These are phyloP conservation scores for Paspalum notatum DNA, from an alignment of 176 grass and related monocot species.

Conservation along the genomic window DNA sequence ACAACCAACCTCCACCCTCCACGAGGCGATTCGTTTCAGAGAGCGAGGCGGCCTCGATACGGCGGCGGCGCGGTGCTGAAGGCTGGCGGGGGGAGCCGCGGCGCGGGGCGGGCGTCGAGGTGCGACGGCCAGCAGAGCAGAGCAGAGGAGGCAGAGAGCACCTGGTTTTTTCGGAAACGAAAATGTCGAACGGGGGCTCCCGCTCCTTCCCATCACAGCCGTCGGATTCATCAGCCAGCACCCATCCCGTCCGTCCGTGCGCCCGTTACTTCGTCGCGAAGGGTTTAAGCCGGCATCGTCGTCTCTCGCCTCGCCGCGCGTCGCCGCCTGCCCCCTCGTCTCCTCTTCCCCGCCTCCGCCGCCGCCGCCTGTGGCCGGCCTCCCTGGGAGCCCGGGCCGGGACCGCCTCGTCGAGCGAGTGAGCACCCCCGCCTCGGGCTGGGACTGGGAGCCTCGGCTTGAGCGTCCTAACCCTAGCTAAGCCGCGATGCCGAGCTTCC, in stretches of 20 bases:
- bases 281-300: constrained; percentile 25
- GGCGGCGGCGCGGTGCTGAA: not conserved
- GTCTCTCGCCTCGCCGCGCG: constrained; percentile 16
- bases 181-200: no score
- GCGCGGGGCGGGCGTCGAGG: no score
- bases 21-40: not conserved
- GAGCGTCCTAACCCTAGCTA: constrained; percentile 15
- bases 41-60: not conserved
- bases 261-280: not conserved
- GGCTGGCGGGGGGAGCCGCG: no score
- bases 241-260: not conserved
- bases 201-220: not conserved
- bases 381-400: no score
- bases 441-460: not conserved
- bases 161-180: not conserved
- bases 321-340: not conserved
- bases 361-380: no score
- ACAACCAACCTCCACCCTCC: not conserved
- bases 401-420: not conserved
- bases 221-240: not conserved
- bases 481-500: constrained; percentile 72
- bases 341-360: not conserved
- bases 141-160: not conserved
- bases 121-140: not conserved
- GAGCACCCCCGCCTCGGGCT: not conserved